phyloP scores from a whole-genome alignment of 257 asterid genomes.

The Leptodermis oblonga region DNA sequence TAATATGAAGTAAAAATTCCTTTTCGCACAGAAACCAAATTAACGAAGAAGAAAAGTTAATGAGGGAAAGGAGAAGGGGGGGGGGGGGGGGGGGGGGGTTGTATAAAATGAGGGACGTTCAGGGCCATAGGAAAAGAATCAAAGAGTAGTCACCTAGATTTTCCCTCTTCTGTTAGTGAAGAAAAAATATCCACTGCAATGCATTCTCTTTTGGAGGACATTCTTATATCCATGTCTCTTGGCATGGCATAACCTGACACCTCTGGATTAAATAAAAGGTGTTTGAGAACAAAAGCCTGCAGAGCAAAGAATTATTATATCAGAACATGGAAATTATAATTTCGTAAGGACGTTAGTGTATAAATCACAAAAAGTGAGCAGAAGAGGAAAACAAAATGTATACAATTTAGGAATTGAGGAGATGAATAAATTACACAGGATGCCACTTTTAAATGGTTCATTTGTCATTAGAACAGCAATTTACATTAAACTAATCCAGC shows the following conservation, averaged over 20 bases:
- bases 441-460: not conserved
- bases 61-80: too few relatives aligned
- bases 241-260: conserved; percentile 36
- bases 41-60: not conserved
- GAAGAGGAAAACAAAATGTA: not conserved
- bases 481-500: not conserved
- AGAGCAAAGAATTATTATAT: conserved; percentile 26
- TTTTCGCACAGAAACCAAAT: not conserved
- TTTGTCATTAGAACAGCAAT: not conserved
- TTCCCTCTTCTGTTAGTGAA: conserved; percentile 66
- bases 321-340: conserved; percentile 14
- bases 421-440: not conserved
- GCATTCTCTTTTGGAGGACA: conserved; percentile 40
- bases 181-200: conserved; percentile 56
- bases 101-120: not conserved
- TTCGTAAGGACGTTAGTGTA: not conserved
- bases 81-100: too few relatives aligned
- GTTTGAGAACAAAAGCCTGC: conserved; percentile 96
- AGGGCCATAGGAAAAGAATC: not conserved
- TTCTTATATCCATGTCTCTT: conserved; percentile 29
- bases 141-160: conserved; percentile 54
- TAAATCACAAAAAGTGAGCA: not conserved
- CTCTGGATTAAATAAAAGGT: conserved; percentile 67
- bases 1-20: not conserved
- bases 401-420: not conserved